Evolutionary conservation across 768 basidiomycete species (phyloP).

Genomic region (Boletellus emodensis): DNA sequence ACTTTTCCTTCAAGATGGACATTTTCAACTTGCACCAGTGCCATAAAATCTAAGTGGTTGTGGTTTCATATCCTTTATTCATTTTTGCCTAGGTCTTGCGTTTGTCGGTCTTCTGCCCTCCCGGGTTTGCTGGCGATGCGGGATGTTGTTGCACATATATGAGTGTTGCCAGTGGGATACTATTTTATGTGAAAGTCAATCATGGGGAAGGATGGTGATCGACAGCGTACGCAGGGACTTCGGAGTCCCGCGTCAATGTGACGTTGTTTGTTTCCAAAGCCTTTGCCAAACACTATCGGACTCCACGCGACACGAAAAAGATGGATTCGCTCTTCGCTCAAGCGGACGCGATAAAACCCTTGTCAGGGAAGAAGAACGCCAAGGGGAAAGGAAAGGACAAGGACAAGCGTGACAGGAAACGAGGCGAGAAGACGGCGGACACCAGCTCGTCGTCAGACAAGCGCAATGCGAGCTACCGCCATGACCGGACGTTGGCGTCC

Average conservation of each 20-base stretch:
- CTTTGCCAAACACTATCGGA: neutral
- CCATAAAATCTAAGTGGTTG: constrained; percentile 2
- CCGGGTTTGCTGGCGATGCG: neutral
- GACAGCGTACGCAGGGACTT: too few species aligned
- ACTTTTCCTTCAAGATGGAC: constrained; percentile 5
- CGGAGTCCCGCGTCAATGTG: too few species aligned
- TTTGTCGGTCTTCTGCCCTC: neutral
- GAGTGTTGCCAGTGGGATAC: too few species aligned
- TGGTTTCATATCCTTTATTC: constrained; percentile 1
- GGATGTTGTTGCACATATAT: neutral
- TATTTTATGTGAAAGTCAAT: too few species aligned
- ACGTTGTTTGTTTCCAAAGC: neutral
- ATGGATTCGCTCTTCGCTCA: constrained; percentile 77
- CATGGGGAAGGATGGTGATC: too few species aligned
- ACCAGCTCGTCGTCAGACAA: constrained; percentile 16
- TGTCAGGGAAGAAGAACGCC: constrained; percentile 43
- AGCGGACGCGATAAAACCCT: constrained; percentile 54
- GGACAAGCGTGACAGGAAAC: constrained; percentile 7
- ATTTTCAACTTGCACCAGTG: neutral
- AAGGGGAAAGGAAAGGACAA: constrained; percentile 39
- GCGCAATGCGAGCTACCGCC: too few species aligned
- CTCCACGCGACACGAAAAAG: too few species aligned
- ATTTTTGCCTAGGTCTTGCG: neutral
- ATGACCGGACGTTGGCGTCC: constrained; percentile 54
- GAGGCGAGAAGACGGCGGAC: constrained; percentile 22